Base-by-base conservation (phyloP, 2,329 filamentous ascomycete genomes). In the Drechslerella stenobrocha region DNA sequence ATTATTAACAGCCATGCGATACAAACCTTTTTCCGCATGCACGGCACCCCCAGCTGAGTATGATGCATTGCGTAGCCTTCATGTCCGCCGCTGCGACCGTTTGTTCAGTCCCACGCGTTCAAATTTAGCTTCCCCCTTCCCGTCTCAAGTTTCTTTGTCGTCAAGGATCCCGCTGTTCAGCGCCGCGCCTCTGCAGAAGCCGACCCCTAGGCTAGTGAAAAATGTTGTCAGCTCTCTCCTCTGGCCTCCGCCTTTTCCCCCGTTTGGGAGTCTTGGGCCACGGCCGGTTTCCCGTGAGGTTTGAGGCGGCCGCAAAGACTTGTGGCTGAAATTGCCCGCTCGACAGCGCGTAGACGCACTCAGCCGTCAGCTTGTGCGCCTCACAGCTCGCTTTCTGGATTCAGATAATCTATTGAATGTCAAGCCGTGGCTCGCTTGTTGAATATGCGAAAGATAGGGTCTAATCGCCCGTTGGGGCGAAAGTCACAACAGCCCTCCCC, bases 191-290 rank as follows among this genome's bases (percentile, higher is more conserved):
- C n/a, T 42, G 22, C 37, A 42, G 13, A 42, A 13, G 22, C n/a
- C 37, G 11, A 30, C 37, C 37, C 37, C 37, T 18, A 4, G 18
- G 37, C 13, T 20, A 9, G 37, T 42, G 37, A 18, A 42, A 18
- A 18, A 42, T 20, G 8, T 18, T 42, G 18, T 13, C 37, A 42
- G 37, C 18, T 42, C 22, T 30, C 48, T 22, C 23, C 26, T 23
- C 13, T 26, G 8, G 9, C 53, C 56, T 56, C 63, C 50, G 40
- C 32, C 28, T 15, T 60, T 60, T 67, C 34, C 22, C 55, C 63
- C 55, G 56, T 56, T 67, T 67, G 50, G 55, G 63, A 40, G 56
- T 46, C 28, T 48, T 60, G 8, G 47, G 52, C 56, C 56, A 47
- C 35, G 46, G 46, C 56, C 56, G 47, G 35, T 59, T 59, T 26